Evolutionary conservation across 2,329 filamentous ascomycete genomes (phyloP).

Genomic region (Aspergillus sp.): DNA sequence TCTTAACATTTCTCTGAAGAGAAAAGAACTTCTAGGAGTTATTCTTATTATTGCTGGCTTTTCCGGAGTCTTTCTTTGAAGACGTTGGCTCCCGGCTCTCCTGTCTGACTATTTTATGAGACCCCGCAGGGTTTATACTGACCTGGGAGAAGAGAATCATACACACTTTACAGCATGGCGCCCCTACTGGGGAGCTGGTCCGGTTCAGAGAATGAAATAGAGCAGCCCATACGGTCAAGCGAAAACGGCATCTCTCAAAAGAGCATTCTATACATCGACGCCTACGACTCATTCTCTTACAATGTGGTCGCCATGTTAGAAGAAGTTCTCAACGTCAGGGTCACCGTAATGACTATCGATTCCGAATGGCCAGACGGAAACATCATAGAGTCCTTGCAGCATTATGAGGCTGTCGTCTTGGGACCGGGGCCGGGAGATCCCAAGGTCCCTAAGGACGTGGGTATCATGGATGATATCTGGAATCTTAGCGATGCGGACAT

Average conservation of each 20-base stretch:
- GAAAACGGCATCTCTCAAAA: slow-evolving; percentile 6
- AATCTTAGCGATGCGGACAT: slow-evolving; percentile 48
- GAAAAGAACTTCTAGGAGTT: no score
- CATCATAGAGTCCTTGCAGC: slow-evolving; percentile 42
- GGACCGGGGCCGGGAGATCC: slow-evolving; percentile 87
- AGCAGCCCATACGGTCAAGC: background rate
- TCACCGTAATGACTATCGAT: slow-evolving; percentile 67
- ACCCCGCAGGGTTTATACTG: background rate
- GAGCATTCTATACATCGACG: slow-evolving; percentile 77
- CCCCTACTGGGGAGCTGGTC: slow-evolving; percentile 24
- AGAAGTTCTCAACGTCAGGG: slow-evolving; percentile 57
- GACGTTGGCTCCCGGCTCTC: background rate
- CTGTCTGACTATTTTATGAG: background rate
- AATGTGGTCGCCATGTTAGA: slow-evolving; percentile 82
- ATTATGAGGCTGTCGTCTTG: slow-evolving; percentile 77
- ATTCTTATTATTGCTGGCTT: no score
- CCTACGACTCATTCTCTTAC: slow-evolving; percentile 94
- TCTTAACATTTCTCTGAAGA: no score
- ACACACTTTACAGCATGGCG: slow-evolving; percentile 13
- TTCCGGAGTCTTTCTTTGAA: no score
- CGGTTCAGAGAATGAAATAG: slow-evolving; percentile 1
- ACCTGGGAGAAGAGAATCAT: background rate
- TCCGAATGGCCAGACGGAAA: slow-evolving; percentile 36
- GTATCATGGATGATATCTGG: slow-evolving; percentile 74
- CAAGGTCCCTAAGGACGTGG: slow-evolving; percentile 63